These are phyloP conservation scores for Tuctoria greenei DNA, from an alignment of 176 grass and related monocot species.

Conservation along the genomic window DNA sequence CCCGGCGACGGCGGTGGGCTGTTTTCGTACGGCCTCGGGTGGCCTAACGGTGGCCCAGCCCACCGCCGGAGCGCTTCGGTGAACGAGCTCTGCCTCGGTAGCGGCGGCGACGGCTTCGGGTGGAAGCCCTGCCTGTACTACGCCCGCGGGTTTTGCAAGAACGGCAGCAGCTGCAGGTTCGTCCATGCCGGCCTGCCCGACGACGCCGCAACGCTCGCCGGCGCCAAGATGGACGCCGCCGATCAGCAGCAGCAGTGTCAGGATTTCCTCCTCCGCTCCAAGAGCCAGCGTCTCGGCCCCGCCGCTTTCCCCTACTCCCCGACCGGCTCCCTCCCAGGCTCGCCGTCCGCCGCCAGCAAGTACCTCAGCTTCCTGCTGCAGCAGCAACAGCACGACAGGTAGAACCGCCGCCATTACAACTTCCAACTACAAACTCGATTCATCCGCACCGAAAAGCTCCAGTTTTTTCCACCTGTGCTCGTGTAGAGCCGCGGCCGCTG, in stretches of 20 bases:
- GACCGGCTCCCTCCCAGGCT: constrained; percentile 61
- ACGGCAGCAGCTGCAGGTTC: constrained; percentile 76
- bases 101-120: constrained; percentile 42
- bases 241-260: constrained; percentile 64
- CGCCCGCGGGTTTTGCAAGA: constrained; percentile 91
- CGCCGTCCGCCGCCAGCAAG: constrained; percentile 71
- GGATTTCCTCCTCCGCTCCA: constrained; percentile 73
- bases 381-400: constrained; percentile 75
- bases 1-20: constrained; percentile 31
- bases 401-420: constrained; percentile 12
- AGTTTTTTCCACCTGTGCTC: constrained; percentile 8
- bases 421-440: neutral
- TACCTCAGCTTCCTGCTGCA: constrained; percentile 71
- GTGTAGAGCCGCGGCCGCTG: constrained; percentile 57
- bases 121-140: constrained; percentile 92
- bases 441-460: neutral
- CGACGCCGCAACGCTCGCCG: constrained; percentile 30
- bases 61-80: constrained; percentile 72
- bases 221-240: constrained; percentile 39
- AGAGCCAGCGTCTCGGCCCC: constrained; percentile 62
- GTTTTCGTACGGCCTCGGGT: constrained; percentile 46
- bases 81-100: constrained; percentile 62
- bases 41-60: constrained; percentile 38
- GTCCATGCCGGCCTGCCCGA: constrained; percentile 75
- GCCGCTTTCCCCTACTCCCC: constrained; percentile 74